phyloP scores from a whole-genome alignment of 768 basidiomycete genomes.

The Lactifluus rugatus region DNA sequence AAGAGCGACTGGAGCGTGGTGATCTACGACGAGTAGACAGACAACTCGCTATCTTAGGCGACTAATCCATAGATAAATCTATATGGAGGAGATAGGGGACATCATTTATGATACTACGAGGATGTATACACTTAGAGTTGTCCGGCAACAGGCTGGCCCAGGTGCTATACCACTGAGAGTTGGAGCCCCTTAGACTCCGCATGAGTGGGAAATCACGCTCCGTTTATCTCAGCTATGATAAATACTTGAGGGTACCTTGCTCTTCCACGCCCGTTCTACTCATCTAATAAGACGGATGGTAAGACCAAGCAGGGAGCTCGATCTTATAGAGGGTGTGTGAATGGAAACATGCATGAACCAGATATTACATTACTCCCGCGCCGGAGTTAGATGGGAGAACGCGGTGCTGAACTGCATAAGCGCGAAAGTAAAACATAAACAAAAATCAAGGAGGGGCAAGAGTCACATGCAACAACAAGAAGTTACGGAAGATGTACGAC shows the following conservation, averaged over 20 bases:
- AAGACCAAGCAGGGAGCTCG: not conserved
- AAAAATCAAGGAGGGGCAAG: conserved; percentile 12
- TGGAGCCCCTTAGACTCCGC: not conserved
- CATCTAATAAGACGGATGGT: not conserved
- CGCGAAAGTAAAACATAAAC: conserved; percentile 17
- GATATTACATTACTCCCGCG: conserved; percentile 14
- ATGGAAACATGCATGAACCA: conserved; percentile 10
- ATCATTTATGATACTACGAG: not conserved
- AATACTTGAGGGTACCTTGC: not conserved
- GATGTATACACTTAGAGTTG: not conserved
- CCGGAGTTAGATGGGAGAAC: conserved; percentile 9
- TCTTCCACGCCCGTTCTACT: not conserved
- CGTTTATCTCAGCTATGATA: not conserved
- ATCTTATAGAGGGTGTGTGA: conserved; percentile 4
- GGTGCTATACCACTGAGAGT: not conserved
- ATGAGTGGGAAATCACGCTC: not conserved
- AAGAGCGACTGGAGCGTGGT: conserved; percentile 35
- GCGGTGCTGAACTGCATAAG: conserved; percentile 3
- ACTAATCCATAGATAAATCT: not conserved
- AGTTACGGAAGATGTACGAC: conserved; percentile 1
- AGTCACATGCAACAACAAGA: conserved; percentile 7
- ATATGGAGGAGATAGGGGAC: no score
- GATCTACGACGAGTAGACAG: conserved; percentile 14
- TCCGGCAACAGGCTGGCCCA: not conserved
- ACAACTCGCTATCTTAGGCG: not conserved